These are phyloP conservation scores for Tetradesmus lagerheimii DNA, from an alignment of 139 green algal genomes.

Conservation along the genomic window DNA sequence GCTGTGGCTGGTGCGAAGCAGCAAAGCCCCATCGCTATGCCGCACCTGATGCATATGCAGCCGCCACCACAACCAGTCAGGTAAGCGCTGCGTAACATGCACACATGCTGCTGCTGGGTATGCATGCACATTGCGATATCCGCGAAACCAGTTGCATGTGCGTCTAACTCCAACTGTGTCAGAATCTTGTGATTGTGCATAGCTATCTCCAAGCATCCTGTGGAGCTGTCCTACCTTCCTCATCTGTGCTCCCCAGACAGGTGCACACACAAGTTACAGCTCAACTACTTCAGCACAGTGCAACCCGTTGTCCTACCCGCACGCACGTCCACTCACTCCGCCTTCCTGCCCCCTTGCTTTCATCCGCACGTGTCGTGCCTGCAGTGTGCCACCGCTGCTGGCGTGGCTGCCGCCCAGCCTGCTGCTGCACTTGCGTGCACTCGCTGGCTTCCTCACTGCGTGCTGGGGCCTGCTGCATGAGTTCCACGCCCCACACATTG, in stretches of 20 bases:
- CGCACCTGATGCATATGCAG: background rate
- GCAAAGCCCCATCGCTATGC: background rate
- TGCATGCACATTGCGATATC: background rate
- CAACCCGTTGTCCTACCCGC: background rate
- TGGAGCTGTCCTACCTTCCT: no score
- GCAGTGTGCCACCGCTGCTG: background rate
- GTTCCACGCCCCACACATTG: conserved; percentile 12
- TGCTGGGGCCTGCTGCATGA: conserved; percentile 39
- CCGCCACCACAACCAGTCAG: background rate
- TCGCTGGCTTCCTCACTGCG: conserved; percentile 15
- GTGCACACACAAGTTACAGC: no score
- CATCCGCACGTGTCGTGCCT: background rate
- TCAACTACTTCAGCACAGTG: no score
- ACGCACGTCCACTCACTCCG: background rate
- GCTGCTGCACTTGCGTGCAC: background rate
- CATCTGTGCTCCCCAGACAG: background rate
- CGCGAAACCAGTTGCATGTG: background rate
- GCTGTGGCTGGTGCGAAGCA: background rate
- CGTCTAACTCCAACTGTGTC: no score
- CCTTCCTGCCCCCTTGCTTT: background rate
- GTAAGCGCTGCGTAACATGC: background rate
- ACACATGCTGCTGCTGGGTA: background rate
- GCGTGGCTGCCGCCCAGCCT: conserved; percentile 12
- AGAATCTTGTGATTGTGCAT: no score
- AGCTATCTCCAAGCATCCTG: no score